Base-by-base conservation (phyloP, 2,329 filamentous ascomycete genomes). In the Lachnellula cervina region DNA sequence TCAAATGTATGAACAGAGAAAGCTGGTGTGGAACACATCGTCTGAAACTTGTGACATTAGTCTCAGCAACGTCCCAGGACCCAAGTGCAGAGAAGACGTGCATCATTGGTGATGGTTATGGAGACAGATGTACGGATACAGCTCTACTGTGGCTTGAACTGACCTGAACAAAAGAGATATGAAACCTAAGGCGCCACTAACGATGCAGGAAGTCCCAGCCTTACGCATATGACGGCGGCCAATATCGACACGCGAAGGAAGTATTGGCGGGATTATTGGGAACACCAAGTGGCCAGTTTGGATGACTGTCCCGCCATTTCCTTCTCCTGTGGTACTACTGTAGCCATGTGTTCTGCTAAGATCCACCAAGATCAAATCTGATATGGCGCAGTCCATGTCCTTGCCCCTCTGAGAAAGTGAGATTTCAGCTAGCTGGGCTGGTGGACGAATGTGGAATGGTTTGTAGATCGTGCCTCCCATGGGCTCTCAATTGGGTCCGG, bases 101-200 rank as follows among this genome's bases (percentile, higher is more conserved):
- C 45, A 52, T 57, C 37, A 58, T 61, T 61, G 53, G 55, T 19
- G 42, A 50, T 54, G 42, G 48, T 56, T 46, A 49, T 53, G 21
- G 54, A 49, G n/a, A 52, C 44, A 42, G 25, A 25, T 17, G 37
- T 8, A 43, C 46, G 50, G 19, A 59, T 61, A 64, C 57, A 65
- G 64, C 60, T 62, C 52, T 57, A 40, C 21, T 58, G 60, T 65
- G 63, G 65, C 64, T 63, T 62, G 56, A 59, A 57, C 54, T 59
- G 57, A 62, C 38, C 38, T 42, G 38, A 42, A 19, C 14, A 17
- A n/a, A 48, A n/a, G 45, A 19, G 13, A 44, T 25, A 38, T 25
- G 16, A 46, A 23, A 54, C 60, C 57, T 57, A 54, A 58, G 48
- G 49, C 32, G 38, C 55, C 60, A 58, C 57, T 60, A 56, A 45